Base-by-base conservation (phyloP, 1,284 basidiomycete species). In the Stereum hirsutum region DNA sequence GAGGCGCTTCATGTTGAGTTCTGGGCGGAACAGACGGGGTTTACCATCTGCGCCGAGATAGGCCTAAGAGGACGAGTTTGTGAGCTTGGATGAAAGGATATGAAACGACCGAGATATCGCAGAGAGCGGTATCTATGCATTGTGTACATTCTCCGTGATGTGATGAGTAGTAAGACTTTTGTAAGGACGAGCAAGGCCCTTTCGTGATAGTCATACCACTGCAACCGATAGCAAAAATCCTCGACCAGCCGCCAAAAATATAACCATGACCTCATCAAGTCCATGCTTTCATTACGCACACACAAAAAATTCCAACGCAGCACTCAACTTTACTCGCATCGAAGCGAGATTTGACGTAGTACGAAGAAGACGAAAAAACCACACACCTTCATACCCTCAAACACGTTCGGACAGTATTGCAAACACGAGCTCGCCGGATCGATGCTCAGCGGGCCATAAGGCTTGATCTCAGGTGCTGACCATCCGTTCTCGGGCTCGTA, bases 341-440 rank as follows among this genome's bases (percentile, higher is more conserved):
- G 11, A 15, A 11, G 15, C 28, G n/a, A 30, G 8, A n/a, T 8
- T 30, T 30, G n/a, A 30, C 11, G 30, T 25, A 39, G 15, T 26
- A n/a, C 4, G 24, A 39, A 4, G 5, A 3, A n/a, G 32, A n/a
- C 24, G 0, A 15, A 25, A 12, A 6, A 25, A 23, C 5, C 7
- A 50, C 59, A 14, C 26, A 74, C 79, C 72, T 95, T 94, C 82
- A 93, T 86, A 2, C 91, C 91, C 58, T 94, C 90, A 49, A 92
- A 94, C 4, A 89, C 66, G 48, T 76, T 86, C 1, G 81, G 69
- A 12, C 78, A 80, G 56, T 93, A 94, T 41, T 88, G 83, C 50
- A 88, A 71, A 50, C 80, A 81, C 12, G 78, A 86, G 57, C 79
- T 67, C 12, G 78, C 69, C 1, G 91, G 90, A 52, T 92, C 87